Evolutionary conservation across 2,329 filamentous ascomycete genomes (phyloP), one percentile per base, ranked within the genome.

Genomic region (Leptographium radiaticola): DNA sequence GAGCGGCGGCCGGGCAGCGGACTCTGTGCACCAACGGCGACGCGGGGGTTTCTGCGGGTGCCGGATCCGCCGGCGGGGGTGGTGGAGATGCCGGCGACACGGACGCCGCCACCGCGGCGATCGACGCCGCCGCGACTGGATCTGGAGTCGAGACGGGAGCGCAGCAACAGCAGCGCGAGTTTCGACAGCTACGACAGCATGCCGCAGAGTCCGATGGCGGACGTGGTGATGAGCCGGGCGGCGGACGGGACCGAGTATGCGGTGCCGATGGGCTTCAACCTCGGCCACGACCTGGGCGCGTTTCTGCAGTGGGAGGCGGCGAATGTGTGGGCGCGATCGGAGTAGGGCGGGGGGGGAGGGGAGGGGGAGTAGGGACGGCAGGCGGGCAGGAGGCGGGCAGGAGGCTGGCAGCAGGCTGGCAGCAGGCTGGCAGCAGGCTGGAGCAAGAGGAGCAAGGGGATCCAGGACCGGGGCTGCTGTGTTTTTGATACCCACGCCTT

Each of bases 251-350:
- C 69, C 53, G 62, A 67, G 58, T 63, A 65, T 52, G 62, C 69
- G 11, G 71, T 77, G 52, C 75, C 77, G 0, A 81, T 83, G 79
- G 77, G 77, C 0, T 81, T 75, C 61, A 83, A 83, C 58, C 67
- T 83, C 2, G 72, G 73, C 12, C 75, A 80, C 57, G 79, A 82
- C 61, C 62, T 82, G 42, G 75, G 75, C 1, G 78, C 81, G 56
- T 82, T 79, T 59, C 61, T 83, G 49, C 70, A 67, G 53, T 82
- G 78, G 77, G 77, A 80, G 63, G 66, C 74, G 5, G 72, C 79
- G 59, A 68, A 78, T 53, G 71, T 73, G 2, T 74, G 69, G 54
- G 66, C 65, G 18, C 18, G 8, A 6, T 3, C 15, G 13, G 20
- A 31, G 25, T 31, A 45, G 20, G 20, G 10, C 9, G 16, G 13